These are phyloP conservation scores for Strobilomyces echinocephalus DNA, from an alignment of 768 basidiomycete species.

Conservation along the genomic window DNA sequence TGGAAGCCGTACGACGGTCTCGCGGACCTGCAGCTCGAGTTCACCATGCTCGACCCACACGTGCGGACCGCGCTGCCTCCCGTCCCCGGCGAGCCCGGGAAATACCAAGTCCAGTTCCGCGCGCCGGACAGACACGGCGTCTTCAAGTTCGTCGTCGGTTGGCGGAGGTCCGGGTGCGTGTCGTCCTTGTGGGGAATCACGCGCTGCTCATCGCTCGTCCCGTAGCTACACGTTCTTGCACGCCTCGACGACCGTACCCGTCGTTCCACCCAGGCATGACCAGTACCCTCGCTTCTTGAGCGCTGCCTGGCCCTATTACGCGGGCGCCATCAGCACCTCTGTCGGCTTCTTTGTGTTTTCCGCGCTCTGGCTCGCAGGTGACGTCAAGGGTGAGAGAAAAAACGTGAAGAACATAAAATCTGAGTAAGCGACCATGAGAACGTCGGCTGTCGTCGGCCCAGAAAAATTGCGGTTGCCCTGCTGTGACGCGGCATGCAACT, in stretches of 20 bases:
- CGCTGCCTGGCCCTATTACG: slow-evolving; percentile 95
- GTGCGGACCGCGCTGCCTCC: slow-evolving; percentile 73
- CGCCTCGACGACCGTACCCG: slow-evolving; percentile 70
- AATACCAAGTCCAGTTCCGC: slow-evolving; percentile 80
- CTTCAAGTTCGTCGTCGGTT: slow-evolving; percentile 92
- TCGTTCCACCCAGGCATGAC: slow-evolving; percentile 93
- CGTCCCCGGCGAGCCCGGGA: slow-evolving; percentile 51
- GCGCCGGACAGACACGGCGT: slow-evolving; percentile 96
- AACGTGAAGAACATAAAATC: slow-evolving; percentile 34
- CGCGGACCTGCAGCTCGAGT: slow-evolving; percentile 85
- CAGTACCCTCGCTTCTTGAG: slow-evolving; percentile 93
- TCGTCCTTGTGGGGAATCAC: background rate
- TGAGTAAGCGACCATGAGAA: slow-evolving; percentile 16
- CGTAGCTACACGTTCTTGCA: slow-evolving; percentile 70
- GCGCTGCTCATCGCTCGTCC: background rate
- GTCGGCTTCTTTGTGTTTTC: slow-evolving; percentile 83
- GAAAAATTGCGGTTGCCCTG: slow-evolving; percentile 9
- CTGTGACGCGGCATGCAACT: slow-evolving; percentile 7
- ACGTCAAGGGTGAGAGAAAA: slow-evolving; percentile 60
- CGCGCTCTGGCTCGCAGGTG: slow-evolving; percentile 81
- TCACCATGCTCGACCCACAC: slow-evolving; percentile 98
- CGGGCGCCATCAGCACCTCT: slow-evolving; percentile 85
- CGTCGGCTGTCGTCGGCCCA: background rate
- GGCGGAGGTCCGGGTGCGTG: slow-evolving; percentile 82
- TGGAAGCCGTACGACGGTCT: slow-evolving; percentile 76